Evolutionary conservation across 176 grass and related monocot genomes (phyloP).

Genomic region (Raddia guianensis): DNA sequence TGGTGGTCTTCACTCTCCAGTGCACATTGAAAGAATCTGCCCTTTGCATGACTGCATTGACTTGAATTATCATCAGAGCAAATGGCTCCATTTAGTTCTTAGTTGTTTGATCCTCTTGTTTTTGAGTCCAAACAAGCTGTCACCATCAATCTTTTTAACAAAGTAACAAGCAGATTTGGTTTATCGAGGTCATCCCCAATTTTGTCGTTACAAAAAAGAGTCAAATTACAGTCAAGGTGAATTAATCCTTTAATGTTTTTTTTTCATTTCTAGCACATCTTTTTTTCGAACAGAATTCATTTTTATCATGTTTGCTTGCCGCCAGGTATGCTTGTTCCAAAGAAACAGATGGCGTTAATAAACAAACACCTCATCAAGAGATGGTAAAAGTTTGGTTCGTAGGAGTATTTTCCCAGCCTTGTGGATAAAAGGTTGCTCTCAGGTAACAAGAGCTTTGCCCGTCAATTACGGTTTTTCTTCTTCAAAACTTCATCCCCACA

Average conservation of each 20-base stretch:
- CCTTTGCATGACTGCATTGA: background rate
- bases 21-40: background rate
- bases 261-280: background rate
- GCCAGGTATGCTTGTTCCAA: background rate
- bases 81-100: background rate
- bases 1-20: background rate
- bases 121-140: background rate
- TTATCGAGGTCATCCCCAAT: background rate
- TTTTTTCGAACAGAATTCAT: background rate
- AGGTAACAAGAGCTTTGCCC: background rate
- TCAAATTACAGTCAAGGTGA: background rate
- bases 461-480: background rate
- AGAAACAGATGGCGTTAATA: background rate
- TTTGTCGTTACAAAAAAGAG: background rate
- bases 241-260: background rate
- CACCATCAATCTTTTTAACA: background rate
- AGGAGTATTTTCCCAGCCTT: background rate
- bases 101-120: background rate
- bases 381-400: background rate
- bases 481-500: background rate
- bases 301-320: background rate
- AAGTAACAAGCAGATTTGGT: background rate
- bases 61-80: background rate
- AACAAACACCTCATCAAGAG: background rate
- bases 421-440: background rate